phyloP scores from a whole-genome alignment of 257 asterid species.

The Ilex asprella region DNA sequence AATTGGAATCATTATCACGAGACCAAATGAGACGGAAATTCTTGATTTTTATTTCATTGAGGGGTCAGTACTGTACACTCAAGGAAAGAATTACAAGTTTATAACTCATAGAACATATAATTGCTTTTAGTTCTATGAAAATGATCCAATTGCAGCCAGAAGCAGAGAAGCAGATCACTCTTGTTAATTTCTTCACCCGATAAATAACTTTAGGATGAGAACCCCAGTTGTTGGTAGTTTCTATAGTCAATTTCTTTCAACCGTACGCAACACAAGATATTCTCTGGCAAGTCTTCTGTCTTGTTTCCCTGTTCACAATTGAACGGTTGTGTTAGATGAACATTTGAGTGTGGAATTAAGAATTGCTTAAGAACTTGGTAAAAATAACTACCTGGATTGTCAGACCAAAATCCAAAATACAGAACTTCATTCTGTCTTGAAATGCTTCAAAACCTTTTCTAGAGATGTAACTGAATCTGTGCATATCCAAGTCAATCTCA shows the following conservation, averaged over 20 bases:
- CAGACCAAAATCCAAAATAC: conserved; percentile 81
- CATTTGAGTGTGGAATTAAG: neutral
- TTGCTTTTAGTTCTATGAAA: neutral
- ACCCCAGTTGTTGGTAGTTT: conserved; percentile 51
- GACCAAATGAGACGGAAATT: no score
- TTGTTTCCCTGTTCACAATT: conserved; percentile 70
- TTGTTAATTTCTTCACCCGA: neutral
- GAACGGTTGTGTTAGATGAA: neutral
- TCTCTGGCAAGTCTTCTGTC: conserved; percentile 80
- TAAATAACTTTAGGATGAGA: conserved; percentile 22
- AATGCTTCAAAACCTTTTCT: conserved; percentile 88
- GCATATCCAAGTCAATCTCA: conserved; percentile 89
- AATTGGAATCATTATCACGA: no score
- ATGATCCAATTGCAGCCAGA: neutral
- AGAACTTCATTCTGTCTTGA: conserved; percentile 71
- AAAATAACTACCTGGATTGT: conserved; percentile 70
- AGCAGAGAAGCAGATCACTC: neutral
- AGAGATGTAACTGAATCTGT: conserved; percentile 82
- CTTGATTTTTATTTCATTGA: neutral
- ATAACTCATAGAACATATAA: neutral
- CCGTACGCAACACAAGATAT: conserved; percentile 70
- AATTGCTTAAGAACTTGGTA: neutral
- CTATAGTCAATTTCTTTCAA: conserved; percentile 64
- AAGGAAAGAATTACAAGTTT: neutral
- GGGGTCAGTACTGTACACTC: neutral